Conservation (phyloP, 176 grass and related monocot genomes). For the Otatea glauca region DNA sequence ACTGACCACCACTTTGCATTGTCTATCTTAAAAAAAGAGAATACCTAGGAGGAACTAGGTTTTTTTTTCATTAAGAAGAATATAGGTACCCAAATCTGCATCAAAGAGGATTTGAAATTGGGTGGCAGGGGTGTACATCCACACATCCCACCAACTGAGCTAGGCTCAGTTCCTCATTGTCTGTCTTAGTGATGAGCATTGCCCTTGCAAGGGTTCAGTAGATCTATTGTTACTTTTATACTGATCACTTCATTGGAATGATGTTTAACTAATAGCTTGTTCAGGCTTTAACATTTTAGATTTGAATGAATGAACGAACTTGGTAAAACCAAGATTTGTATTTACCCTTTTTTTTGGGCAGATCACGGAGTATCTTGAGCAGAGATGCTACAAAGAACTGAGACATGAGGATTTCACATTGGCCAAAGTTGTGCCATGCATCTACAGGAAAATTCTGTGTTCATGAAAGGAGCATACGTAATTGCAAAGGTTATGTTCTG, state of each 20-base stretch:
- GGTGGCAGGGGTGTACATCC: no score
- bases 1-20: neutral
- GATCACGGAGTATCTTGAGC: slow-evolving; percentile 88
- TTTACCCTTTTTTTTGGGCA: slow-evolving; percentile 40
- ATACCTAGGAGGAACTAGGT: no score
- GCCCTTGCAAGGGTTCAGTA: neutral
- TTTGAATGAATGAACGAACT: slow-evolving; percentile 15
- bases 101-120: no score
- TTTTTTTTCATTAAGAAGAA: no score
- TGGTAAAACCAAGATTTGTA: slow-evolving; percentile 7
- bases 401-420: slow-evolving; percentile 69
- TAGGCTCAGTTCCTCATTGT: no score
- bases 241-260: slow-evolving; percentile 11
- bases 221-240: neutral
- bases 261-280: no score
- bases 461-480: slow-evolving; percentile 94
- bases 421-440: slow-evolving; percentile 83
- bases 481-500: slow-evolving; percentile 43
- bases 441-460: slow-evolving; percentile 85
- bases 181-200: neutral
- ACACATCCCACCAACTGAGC: no score
- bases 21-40: neutral
- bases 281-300: slow-evolving; percentile 4
- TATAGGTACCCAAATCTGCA: no score
- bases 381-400: slow-evolving; percentile 95